Conservation (phyloP, 805 yeast genomes). For the Groenewaldozyma tartarivorans region DNA sequence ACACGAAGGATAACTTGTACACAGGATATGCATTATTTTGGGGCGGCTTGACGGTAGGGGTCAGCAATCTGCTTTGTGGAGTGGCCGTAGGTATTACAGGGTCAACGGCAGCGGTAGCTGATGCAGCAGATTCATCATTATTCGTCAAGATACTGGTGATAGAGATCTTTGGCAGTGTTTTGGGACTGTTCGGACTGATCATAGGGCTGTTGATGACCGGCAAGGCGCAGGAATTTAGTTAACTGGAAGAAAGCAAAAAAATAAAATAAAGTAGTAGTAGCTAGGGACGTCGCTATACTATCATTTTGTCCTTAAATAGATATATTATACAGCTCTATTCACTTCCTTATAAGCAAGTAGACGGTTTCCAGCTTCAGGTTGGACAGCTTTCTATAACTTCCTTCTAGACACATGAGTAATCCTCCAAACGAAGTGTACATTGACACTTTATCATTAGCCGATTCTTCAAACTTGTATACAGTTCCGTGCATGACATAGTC, state of each 20-base stretch:
- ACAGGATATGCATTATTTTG: slow-evolving; percentile 94
- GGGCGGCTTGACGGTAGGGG: slow-evolving; percentile 97
- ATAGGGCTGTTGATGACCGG: slow-evolving; percentile 97
- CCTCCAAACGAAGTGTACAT: slow-evolving; percentile 97
- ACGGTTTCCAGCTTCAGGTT: slow-evolving; percentile 89
- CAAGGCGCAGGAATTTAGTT: slow-evolving; percentile 81
- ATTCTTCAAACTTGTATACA: slow-evolving; percentile 92
- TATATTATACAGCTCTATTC: slow-evolving; percentile 11
- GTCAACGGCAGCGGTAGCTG: slow-evolving; percentile 95
- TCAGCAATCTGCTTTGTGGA: slow-evolving; percentile 91
- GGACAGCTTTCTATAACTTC: slow-evolving; percentile 83
- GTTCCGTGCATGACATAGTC: slow-evolving; percentile 98
- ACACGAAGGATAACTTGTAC: slow-evolving; percentile 76
- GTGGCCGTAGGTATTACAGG: slow-evolving; percentile 96
- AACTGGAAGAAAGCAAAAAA: slow-evolving; percentile 1
- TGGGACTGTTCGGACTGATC: slow-evolving; percentile 94
- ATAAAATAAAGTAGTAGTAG: not conserved
- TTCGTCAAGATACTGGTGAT: slow-evolving; percentile 94
- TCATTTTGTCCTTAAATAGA: too few relatives aligned
- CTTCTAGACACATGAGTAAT: slow-evolving; percentile 84
- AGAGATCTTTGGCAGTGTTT: slow-evolving; percentile 93
- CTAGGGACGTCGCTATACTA: not conserved
- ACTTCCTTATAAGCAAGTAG: slow-evolving; percentile 78
- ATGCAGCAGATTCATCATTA: slow-evolving; percentile 92
- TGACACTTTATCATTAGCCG: slow-evolving; percentile 47